Percentiles rank a stretch among this genome's conserved stretches.
Conservation (phyloP, 140 eudicot species). For the Stevia rebaudiana region DNA sequence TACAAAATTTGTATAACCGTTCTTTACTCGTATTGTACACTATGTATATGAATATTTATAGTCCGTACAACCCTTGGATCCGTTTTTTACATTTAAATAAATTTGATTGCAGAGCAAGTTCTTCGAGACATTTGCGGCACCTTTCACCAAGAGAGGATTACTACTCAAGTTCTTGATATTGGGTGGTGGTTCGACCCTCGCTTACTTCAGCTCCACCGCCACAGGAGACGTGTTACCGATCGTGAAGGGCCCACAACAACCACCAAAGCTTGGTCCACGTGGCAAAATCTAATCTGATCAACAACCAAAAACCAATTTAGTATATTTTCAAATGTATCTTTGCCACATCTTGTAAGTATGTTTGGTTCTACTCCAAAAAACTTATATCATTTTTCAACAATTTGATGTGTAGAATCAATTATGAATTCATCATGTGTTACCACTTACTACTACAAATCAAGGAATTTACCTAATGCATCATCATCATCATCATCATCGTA, state of each 20-base stretch:
- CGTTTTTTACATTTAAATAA: slow-evolving; percentile 12
- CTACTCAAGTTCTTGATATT: slow-evolving; percentile 84
- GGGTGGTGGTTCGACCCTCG: slow-evolving; percentile 86
- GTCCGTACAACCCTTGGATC: slow-evolving; percentile 5
- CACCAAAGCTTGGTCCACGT: slow-evolving; percentile 93
- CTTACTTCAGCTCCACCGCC: slow-evolving; percentile 78
- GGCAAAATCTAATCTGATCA: slow-evolving; percentile 71
- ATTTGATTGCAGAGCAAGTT: slow-evolving; percentile 73
- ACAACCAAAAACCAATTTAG: slow-evolving; percentile 15
- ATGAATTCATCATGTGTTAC: slow-evolving; percentile 17
- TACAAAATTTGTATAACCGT: slow-evolving; percentile 12
- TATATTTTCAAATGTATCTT: slow-evolving; percentile 38
- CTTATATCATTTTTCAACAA: slow-evolving; percentile 7
- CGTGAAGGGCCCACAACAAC: slow-evolving; percentile 90
- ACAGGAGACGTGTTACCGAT: slow-evolving; percentile 78
- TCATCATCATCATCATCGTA: too few species aligned
- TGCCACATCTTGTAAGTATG: slow-evolving; percentile 54
- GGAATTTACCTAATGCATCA: slow-evolving; percentile 26
- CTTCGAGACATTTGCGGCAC: slow-evolving; percentile 95
- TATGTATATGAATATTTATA: slow-evolving; percentile 9
- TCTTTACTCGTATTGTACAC: slow-evolving; percentile 20
- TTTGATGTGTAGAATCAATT: slow-evolving; percentile 21
- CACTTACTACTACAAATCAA: slow-evolving; percentile 13
- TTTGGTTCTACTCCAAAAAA: slow-evolving; percentile 30
- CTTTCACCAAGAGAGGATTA: slow-evolving; percentile 94